phyloP scores from a whole-genome alignment of 75 land plant genomes.

The Cupressus sempervirens region DNA sequence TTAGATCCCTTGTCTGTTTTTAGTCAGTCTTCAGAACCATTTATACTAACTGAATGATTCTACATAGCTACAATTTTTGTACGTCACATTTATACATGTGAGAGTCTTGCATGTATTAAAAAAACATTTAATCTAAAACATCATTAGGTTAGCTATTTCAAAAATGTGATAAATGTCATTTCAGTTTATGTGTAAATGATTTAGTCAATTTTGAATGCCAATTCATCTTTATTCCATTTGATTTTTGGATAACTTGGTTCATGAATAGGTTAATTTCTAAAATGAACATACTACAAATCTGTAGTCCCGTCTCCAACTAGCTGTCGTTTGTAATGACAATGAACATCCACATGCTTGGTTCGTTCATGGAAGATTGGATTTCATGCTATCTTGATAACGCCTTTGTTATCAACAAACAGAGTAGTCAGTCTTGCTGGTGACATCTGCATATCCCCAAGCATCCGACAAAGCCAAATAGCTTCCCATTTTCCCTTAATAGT shows the following conservation, averaged over 20 bases:
- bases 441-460: too few relatives aligned
- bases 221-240: background rate
- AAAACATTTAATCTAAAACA: background rate
- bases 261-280: background rate
- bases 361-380: too few relatives aligned
- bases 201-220: background rate
- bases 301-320: too few relatives aligned
- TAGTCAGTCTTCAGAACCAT: background rate
- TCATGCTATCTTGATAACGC: too few relatives aligned
- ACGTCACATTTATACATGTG: background rate
- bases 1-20: background rate
- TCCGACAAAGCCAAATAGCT: too few relatives aligned
- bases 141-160: background rate
- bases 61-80: background rate
- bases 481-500: too few relatives aligned
- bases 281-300: too few relatives aligned
- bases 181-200: background rate
- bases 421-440: too few relatives aligned
- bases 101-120: background rate
- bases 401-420: too few relatives aligned
- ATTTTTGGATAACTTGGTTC: background rate
- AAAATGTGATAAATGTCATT: background rate
- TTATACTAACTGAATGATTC: too few relatives aligned
- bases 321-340: too few relatives aligned
- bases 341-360: too few relatives aligned